Evolutionary conservation across 805 yeast species (phyloP), one percentile per base, ranked within the genome.

Genomic region (Suhomyces sp.): DNA sequence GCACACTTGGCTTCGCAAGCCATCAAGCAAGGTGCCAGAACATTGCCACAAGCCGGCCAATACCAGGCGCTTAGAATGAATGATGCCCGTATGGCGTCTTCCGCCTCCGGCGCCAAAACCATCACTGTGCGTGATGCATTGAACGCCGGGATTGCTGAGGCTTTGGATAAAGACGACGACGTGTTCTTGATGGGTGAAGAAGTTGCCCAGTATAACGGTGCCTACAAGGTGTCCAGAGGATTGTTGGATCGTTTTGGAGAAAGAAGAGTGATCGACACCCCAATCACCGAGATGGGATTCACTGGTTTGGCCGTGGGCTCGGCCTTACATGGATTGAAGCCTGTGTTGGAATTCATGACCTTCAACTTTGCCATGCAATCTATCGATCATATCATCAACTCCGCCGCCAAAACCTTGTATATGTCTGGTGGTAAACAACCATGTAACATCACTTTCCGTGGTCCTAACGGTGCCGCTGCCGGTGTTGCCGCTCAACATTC

Each of bases 401-500:
- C 98, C 52, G 98, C 97, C 49, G 99, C 98, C 57, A 94, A 93
- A 82, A 94, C 99, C 47, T 90, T 85, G 75, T 94, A 94, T 80
- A 94, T 94, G 99, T 89, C 97, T 58, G 99, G 99, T 72, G 99
- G 99, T 80, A 88, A 85, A 57, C 97, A 92, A 76, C 93, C 93
- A 57, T 92, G 97, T 81, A 92, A 89, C 76, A 89, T 93, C 68
- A 92, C 96, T 50, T 94, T 94, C 82, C 87, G 99, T 78, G 99
- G 99, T 66, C 98, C 99, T 56, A 94, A 94, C 75, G 99, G 99
- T 76, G 97, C 99, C 47, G 97, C 99, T 62, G 97, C 97, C 47
- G 98, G 98, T 83, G 99, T 94, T 62, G 99, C 84, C 64, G 99
- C 99, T 53, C 99, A 94, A 78, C 99, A 94, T 78, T 94, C 99